A percentile compares a stretch with the other conserved stretches of the same genome.
phyloP scores from a whole-genome alignment of 257 asterid genomes.

The Vinca minor region DNA sequence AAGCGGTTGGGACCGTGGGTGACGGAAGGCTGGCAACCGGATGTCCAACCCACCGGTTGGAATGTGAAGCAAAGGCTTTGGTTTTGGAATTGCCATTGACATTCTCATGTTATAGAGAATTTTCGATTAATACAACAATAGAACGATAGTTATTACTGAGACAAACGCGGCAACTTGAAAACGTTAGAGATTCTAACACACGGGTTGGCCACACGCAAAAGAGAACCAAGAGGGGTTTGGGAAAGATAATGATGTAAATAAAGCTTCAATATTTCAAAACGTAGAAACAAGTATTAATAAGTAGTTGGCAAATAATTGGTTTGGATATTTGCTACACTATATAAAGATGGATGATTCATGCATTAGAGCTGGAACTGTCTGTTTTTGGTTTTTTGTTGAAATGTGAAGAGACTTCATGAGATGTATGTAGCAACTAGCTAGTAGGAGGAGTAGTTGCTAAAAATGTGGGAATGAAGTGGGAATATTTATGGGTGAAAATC shows the following conservation, averaged over 20 bases:
- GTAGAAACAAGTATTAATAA: no score
- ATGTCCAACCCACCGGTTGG: conserved; percentile 21
- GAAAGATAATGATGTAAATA: no score
- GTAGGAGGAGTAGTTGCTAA: neutral
- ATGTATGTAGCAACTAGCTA: no score
- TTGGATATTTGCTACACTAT: no score
- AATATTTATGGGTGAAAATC: conserved; percentile 21
- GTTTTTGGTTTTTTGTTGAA: no score
- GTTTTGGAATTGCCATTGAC: conserved; percentile 34
- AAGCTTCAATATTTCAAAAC: no score
- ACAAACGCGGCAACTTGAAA: conserved; percentile 21
- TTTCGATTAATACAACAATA: neutral
- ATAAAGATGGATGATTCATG: conserved; percentile 1
- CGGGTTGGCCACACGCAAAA: neutral
- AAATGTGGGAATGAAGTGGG: neutral
- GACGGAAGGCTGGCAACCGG: conserved; percentile 22
- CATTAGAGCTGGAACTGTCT: neutral
- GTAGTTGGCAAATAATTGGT: no score
- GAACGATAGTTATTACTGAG: neutral
- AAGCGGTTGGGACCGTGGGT: conserved; percentile 22
- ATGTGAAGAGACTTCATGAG: neutral
- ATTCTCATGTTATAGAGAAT: conserved; percentile 23
- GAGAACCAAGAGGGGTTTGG: neutral
- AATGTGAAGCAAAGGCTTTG: conserved; percentile 28
- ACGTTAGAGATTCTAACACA: conserved; percentile 2